Evolutionary conservation across 352 stramenopile species (phyloP).

Genomic region (Phytophthora sojae): DNA sequence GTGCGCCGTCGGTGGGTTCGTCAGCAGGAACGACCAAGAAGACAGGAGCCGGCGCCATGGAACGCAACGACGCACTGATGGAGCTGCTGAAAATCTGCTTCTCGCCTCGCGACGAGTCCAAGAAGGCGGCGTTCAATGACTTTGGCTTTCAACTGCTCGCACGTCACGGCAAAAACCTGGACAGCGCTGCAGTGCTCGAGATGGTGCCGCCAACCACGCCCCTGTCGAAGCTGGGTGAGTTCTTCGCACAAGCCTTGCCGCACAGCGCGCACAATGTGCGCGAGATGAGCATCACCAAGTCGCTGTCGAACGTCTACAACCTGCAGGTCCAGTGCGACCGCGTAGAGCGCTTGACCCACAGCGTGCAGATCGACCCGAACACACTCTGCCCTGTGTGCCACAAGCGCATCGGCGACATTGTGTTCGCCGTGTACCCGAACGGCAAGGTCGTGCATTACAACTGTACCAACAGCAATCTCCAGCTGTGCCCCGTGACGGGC

Average conservation of each 20-base stretch:
- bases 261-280: conserved; percentile 86
- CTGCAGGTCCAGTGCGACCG: conserved; percentile 89
- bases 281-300: conserved; percentile 82
- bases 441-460: conserved; percentile 90
- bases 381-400: conserved; percentile 83
- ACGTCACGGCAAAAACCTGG: conserved; percentile 82
- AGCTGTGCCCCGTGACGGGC: conserved; percentile 83
- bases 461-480: conserved; percentile 86
- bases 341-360: conserved; percentile 80
- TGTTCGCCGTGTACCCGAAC: conserved; percentile 90
- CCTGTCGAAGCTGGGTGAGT: conserved; percentile 84
- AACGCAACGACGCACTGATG: conserved; percentile 78
- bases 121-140: conserved; percentile 82
- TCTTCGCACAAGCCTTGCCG: conserved; percentile 82
- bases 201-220: conserved; percentile 76
- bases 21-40: conserved; percentile 45
- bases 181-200: conserved; percentile 71
- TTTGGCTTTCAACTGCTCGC: conserved; percentile 81
- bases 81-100: conserved; percentile 86
- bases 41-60: conserved; percentile 41
- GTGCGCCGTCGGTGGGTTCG: conserved; percentile 25
- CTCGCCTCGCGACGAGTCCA: conserved; percentile 78
- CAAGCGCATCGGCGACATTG: conserved; percentile 90
- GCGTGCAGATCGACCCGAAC: conserved; percentile 84
- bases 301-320: conserved; percentile 91